Evolutionary conservation across 2,329 filamentous ascomycete genomes (phyloP).

Genomic region (Epichloe baconii): DNA sequence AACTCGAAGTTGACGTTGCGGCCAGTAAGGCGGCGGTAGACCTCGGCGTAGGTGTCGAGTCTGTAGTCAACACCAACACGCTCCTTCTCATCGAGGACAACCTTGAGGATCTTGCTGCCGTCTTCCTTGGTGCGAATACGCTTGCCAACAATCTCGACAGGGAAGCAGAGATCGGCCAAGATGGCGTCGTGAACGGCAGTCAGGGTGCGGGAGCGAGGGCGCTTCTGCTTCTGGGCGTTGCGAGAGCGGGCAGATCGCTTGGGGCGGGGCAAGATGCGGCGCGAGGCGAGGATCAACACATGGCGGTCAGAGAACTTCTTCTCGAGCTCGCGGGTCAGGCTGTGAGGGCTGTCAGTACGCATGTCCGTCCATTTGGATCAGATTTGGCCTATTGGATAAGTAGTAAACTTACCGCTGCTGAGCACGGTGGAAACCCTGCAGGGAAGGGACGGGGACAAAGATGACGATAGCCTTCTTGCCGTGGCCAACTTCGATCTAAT

Average conservation of each 20-base stretch:
- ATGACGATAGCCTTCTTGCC: conserved; percentile 99
- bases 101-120: conserved; percentile 96
- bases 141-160: conserved; percentile 99
- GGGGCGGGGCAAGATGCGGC: conserved; percentile 95
- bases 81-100: conserved; percentile 99
- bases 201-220: conserved; percentile 91
- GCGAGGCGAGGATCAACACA: conserved; percentile 96
- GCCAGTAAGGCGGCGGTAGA: conserved; percentile 96
- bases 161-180: conserved; percentile 95
- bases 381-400: not conserved
- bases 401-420: conserved; percentile 81
- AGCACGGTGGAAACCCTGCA: conserved; percentile 97
- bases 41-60: conserved; percentile 98
- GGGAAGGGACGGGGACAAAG: conserved; percentile 99
- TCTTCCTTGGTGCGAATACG: conserved; percentile 97
- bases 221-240: conserved; percentile 97
- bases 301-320: conserved; percentile 99
- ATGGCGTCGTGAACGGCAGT: conserved; percentile 98
- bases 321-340: conserved; percentile 99
- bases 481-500: conserved; percentile 98
- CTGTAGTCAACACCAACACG: conserved; percentile 98
- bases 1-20: conserved; percentile 98
- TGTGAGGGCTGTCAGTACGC: conserved; percentile 24
- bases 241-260: conserved; percentile 96
- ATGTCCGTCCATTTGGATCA: not conserved